These are phyloP conservation scores for Aspergillus fumigatus DNA, from an alignment of 2,329 filamentous ascomycete species.

Conservation along the genomic window DNA sequence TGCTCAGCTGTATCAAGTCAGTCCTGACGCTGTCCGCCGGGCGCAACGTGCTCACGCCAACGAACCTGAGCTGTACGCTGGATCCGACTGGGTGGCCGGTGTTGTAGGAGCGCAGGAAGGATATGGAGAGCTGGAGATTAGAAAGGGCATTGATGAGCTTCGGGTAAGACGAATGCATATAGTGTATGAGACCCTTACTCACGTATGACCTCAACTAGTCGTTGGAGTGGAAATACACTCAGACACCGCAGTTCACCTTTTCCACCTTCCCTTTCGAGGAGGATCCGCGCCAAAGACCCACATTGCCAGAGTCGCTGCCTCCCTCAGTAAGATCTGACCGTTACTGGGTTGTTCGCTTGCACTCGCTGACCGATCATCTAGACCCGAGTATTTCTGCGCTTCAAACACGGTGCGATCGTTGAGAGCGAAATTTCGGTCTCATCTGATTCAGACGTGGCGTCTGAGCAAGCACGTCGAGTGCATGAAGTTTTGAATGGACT, in stretches of 20 bases:
- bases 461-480: conserved; percentile 29
- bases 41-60: conserved; percentile 31
- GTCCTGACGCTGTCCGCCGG: conserved; percentile 28
- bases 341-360: background rate
- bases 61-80: conserved; percentile 30
- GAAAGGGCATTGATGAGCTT: conserved; percentile 55
- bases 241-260: conserved; percentile 80
- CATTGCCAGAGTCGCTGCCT: conserved; percentile 47
- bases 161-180: conserved; percentile 42
- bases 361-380: conserved; percentile 12
- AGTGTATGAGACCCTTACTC: background rate
- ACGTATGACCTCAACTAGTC: conserved; percentile 25
- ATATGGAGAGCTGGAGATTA: conserved; percentile 49
- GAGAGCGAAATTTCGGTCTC: conserved; percentile 39
- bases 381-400: conserved; percentile 40
- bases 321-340: conserved; percentile 36
- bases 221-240: conserved; percentile 68
- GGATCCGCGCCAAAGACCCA: conserved; percentile 54
- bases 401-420: conserved; percentile 38
- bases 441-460: conserved; percentile 24
- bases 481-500: conserved; percentile 33
- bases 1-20: conserved; percentile 56
- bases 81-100: conserved; percentile 35
- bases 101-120: conserved; percentile 50
- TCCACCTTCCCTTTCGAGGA: conserved; percentile 57